Percentiles rank a stretch among this genome's conserved stretches.
Conservation (phyloP, 441 rosid genomes). For the Pelargonium citronellum region DNA sequence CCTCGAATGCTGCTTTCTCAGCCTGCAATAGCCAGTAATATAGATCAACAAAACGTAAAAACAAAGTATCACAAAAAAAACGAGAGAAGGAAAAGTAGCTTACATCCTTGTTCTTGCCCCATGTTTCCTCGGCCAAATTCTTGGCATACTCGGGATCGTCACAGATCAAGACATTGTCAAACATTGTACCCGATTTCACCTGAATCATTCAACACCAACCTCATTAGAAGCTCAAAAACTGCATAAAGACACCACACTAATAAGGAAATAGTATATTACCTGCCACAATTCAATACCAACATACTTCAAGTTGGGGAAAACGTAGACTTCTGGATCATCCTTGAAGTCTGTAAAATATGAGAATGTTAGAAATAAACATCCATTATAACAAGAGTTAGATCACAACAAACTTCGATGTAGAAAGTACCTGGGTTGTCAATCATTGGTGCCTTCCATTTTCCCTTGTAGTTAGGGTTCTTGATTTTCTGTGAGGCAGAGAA, state of each 20-base stretch:
- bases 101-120: constrained; percentile 94
- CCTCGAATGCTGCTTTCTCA: constrained; percentile 87
- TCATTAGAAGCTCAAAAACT: background rate
- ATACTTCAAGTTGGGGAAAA: constrained; percentile 75
- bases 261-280: constrained; percentile 34
- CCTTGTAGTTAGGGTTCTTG: constrained; percentile 88
- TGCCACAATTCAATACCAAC: constrained; percentile 95
- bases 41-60: constrained; percentile 8
- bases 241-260: background rate
- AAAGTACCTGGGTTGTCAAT: constrained; percentile 84
- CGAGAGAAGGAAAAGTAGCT: constrained; percentile 12
- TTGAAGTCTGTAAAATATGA: constrained; percentile 53
- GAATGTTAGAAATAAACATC: too few relatives aligned
- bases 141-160: constrained; percentile 80
- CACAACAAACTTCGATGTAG: background rate
- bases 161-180: constrained; percentile 67
- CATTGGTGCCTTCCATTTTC: constrained; percentile 93
- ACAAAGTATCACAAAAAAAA: background rate
- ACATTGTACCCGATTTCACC: constrained; percentile 94
- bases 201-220: constrained; percentile 21
- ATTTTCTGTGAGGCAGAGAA: constrained; percentile 54
- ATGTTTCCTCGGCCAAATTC: constrained; percentile 75
- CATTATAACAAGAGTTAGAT: too few relatives aligned
- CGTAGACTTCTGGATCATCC: constrained; percentile 84
- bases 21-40: constrained; percentile 42